Percentiles rank a stretch among this genome's conserved stretches.
phyloP scores from a whole-genome alignment of 2,329 filamentous ascomycete genomes.

The Aspergillus sp. region DNA sequence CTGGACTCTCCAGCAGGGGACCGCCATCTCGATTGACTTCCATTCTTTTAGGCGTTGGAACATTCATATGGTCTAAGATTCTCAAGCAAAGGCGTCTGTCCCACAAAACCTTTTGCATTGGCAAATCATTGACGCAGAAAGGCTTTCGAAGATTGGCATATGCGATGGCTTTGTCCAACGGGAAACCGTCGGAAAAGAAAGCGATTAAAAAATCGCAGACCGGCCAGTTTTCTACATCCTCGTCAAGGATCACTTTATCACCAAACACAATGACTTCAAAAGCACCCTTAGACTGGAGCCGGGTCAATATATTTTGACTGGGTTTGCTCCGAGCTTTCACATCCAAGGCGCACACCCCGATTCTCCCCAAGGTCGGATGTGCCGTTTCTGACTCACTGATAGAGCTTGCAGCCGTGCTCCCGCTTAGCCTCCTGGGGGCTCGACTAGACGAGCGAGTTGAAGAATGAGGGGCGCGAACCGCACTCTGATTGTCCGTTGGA shows the following conservation, averaged over 20 bases:
- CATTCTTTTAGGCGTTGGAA: slow-evolving; percentile 82
- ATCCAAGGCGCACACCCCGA: slow-evolving; percentile 93
- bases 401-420: slow-evolving; percentile 77
- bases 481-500: slow-evolving; percentile 32
- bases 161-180: slow-evolving; percentile 92
- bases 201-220: slow-evolving; percentile 95
- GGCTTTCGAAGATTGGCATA: slow-evolving; percentile 92
- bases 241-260: slow-evolving; percentile 96
- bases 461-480: slow-evolving; percentile 32
- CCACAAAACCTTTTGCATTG: slow-evolving; percentile 97
- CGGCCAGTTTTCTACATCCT: slow-evolving; percentile 95
- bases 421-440: slow-evolving; percentile 73
- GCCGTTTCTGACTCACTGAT: slow-evolving; percentile 62
- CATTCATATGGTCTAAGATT: slow-evolving; percentile 83
- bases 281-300: slow-evolving; percentile 83
- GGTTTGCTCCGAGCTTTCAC: slow-evolving; percentile 96
- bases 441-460: slow-evolving; percentile 61
- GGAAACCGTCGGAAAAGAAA: slow-evolving; percentile 97
- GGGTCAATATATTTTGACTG: slow-evolving; percentile 91
- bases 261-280: slow-evolving; percentile 98
- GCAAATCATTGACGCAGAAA: slow-evolving; percentile 95
- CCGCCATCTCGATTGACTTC: slow-evolving; percentile 94
- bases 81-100: slow-evolving; percentile 86
- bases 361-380: slow-evolving; percentile 56
- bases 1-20: slow-evolving; percentile 71